Conservation (phyloP, 345 rosid genomes). For the Microthlaspi erraticum region DNA sequence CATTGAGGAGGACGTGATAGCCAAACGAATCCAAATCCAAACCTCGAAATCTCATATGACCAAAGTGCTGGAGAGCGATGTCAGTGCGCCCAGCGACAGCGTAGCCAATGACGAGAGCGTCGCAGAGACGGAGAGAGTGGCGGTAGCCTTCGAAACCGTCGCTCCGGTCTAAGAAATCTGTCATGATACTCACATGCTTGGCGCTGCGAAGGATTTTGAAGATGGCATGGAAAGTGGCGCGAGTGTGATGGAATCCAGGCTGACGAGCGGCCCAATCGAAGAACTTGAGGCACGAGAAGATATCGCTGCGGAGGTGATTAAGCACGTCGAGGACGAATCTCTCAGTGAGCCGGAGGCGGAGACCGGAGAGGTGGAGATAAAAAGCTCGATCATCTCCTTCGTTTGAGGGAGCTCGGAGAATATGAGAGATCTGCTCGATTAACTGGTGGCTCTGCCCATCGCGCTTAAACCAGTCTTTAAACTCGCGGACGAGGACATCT, state of each 20-base stretch:
- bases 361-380: constrained; percentile 48
- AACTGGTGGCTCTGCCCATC: constrained; percentile 28
- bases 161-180: constrained; percentile 54
- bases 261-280: constrained; percentile 95
- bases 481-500: constrained; percentile 48
- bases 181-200: constrained; percentile 49
- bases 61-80: constrained; percentile 73
- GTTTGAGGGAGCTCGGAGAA: constrained; percentile 31
- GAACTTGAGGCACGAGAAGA: constrained; percentile 76
- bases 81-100: constrained; percentile 74
- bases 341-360: constrained; percentile 62
- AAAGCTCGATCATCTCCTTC: constrained; percentile 44
- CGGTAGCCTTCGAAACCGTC: constrained; percentile 22
- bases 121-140: constrained; percentile 47
- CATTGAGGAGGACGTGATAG: constrained; percentile 72
- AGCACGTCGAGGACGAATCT: constrained; percentile 67
- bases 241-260: constrained; percentile 63
- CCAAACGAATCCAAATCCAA: constrained; percentile 67
- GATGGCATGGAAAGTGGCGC: constrained; percentile 66
- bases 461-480: constrained; percentile 68
- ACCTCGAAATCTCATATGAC: constrained; percentile 75
- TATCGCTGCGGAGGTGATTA: constrained; percentile 51
- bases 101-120: constrained; percentile 74
- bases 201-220: constrained; percentile 68
- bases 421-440: constrained; percentile 54